Conservation (phyloP, 73 alveolate genomes). For the Urostyla sp. region DNA sequence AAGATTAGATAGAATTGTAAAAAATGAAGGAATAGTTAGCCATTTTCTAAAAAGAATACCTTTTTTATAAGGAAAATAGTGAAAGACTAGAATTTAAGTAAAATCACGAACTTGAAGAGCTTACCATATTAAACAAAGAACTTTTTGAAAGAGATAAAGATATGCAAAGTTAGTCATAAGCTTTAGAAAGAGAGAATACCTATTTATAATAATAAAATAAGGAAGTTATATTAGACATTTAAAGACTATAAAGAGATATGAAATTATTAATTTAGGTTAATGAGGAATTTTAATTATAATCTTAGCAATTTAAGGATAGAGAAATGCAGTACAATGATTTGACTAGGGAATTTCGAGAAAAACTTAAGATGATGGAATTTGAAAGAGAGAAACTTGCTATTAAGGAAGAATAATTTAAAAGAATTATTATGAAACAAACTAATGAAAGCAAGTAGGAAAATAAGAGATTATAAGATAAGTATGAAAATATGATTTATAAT, state of each 20-base stretch:
- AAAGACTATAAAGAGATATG: slow-evolving; percentile 33
- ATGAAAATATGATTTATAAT: slow-evolving; percentile 24
- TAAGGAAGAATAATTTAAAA: slow-evolving; percentile 62
- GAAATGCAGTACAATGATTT: slow-evolving; percentile 43
- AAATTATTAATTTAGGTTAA: slow-evolving; percentile 39
- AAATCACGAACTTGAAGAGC: neutral
- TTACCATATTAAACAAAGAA: slow-evolving; percentile 21
- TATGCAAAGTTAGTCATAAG: neutral
- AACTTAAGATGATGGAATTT: slow-evolving; percentile 53
- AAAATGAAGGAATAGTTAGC: slow-evolving; percentile 35
- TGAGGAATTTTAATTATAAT: slow-evolving; percentile 34
- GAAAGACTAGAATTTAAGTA: slow-evolving; percentile 29
- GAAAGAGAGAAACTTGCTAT: slow-evolving; percentile 62
- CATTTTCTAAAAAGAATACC: slow-evolving; percentile 42
- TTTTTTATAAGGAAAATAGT: slow-evolving; percentile 54
- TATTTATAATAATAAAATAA: slow-evolving; percentile 12
- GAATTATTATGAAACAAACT: slow-evolving; percentile 54
- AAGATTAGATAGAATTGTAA: slow-evolving; percentile 50
- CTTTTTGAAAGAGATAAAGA: slow-evolving; percentile 42
- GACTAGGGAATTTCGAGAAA: slow-evolving; percentile 54
- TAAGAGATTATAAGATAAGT: slow-evolving; percentile 56
- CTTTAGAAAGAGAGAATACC: slow-evolving; percentile 37
- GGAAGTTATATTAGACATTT: slow-evolving; percentile 35
- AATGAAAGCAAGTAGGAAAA: slow-evolving; percentile 5
- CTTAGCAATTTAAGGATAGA: slow-evolving; percentile 36